A percentile compares a stretch with the other conserved stretches of the same genome.
Conservation (phyloP, 208 protist genomes). For the Angomonas ambiguus region DNA sequence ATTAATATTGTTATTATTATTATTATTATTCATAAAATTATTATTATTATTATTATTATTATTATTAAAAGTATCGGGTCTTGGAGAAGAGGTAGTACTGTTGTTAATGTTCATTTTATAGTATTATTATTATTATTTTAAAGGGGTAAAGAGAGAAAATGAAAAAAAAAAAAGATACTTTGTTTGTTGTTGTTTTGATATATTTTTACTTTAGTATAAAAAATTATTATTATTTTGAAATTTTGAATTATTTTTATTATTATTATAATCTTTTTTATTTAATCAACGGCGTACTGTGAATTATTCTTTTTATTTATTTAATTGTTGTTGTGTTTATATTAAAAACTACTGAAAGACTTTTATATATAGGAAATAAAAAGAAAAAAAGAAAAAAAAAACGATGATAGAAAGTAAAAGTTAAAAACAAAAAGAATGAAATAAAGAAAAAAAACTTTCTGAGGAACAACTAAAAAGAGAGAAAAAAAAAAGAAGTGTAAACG, state of each 20-base stretch:
- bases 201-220: no score
- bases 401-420: no score
- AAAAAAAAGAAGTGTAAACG: not conserved
- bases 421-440: no score
- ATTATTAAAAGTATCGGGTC: constrained; percentile 1
- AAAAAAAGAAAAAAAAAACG: constrained; percentile 1
- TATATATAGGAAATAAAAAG: not conserved
- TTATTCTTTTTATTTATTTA: constrained; percentile 4
- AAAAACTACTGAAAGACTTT: no score
- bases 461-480: not conserved
- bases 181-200: not conserved
- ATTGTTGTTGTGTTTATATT: no score
- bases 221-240: not conserved
- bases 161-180: constrained; percentile 9
- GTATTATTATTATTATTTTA: not conserved
- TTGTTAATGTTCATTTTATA: no score
- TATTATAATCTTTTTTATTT: constrained; percentile 3
- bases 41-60: constrained; percentile 7
- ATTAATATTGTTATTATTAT: constrained; percentile 1
- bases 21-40: constrained; percentile 5
- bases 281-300: not conserved
- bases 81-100: not conserved
- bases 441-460: not conserved
- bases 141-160: constrained; percentile 2
- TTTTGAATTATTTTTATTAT: not conserved